phyloP scores from a whole-genome alignment of 2,329 filamentous ascomycete species.

The Leptographium flavum region DNA sequence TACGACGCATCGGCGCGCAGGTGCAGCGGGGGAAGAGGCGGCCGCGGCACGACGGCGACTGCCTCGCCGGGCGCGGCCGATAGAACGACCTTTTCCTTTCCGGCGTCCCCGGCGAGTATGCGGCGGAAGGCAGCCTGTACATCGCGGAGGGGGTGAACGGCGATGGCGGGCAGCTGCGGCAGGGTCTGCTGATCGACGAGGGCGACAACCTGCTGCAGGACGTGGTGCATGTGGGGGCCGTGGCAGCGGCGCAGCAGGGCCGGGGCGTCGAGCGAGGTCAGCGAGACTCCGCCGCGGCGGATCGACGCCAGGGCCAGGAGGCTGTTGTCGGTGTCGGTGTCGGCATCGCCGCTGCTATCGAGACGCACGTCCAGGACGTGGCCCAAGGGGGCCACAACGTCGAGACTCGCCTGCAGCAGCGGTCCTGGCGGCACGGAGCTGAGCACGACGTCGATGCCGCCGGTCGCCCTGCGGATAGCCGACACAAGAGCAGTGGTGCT shows the following conservation, averaged over 20 bases:
- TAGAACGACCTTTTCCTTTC: not conserved
- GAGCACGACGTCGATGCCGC: slow-evolving; percentile 22
- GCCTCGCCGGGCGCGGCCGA: not conserved
- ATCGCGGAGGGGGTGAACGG: not conserved
- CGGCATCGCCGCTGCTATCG: too few relatives aligned
- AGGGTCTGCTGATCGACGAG: not conserved
- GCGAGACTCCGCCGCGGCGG: not conserved
- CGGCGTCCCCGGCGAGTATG: slow-evolving; percentile 4
- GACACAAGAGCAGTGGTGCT: slow-evolving; percentile 13
- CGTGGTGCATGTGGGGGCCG: not conserved
- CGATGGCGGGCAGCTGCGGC: not conserved
- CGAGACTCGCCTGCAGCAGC: slow-evolving; percentile 25
- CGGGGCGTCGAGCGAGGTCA: not conserved
- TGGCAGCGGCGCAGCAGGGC: not conserved
- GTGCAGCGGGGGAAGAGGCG: not conserved
- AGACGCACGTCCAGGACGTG: slow-evolving; percentile 2
- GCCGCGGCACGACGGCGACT: not conserved
- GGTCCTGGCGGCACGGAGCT: slow-evolving; percentile 27
- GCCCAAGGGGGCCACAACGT: slow-evolving; percentile 24
- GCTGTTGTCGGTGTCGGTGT: not conserved
- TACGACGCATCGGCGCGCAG: slow-evolving; percentile 14
- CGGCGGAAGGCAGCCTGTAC: slow-evolving; percentile 18
- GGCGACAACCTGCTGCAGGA: not conserved
- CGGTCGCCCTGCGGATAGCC: slow-evolving; percentile 15
- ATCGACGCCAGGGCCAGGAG: not conserved